phyloP scores from a whole-genome alignment of 2,329 filamentous ascomycete species.

The Fusarium napiforme region DNA sequence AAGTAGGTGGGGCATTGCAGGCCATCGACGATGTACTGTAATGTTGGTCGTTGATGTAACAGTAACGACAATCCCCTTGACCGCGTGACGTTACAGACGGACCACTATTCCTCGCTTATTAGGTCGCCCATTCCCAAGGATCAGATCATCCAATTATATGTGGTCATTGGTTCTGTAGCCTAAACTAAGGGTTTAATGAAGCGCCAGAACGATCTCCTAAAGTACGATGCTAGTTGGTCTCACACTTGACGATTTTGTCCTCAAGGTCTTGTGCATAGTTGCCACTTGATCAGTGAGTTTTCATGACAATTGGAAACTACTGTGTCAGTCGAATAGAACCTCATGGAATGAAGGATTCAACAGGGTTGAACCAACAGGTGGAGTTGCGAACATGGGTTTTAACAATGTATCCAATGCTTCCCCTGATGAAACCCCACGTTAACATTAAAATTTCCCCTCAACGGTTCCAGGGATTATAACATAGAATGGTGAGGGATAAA shows the following conservation, averaged over 20 bases:
- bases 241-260: no score
- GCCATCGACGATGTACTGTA: background rate
- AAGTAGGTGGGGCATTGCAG: background rate
- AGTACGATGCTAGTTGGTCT: no score
- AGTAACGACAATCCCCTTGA: background rate
- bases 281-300: background rate
- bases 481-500: background rate
- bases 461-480: no score
- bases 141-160: no score
- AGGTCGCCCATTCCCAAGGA: rapidly evolving
- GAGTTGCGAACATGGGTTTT: background rate
- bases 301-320: background rate
- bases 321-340: no score
- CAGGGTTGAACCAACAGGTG: background rate
- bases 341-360: background rate
- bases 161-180: background rate
- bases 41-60: background rate
- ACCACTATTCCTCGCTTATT: background rate
- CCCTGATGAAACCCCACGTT: background rate
- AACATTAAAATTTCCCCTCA: background rate
- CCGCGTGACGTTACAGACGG: background rate
- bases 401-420: background rate
- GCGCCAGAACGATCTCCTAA: rapidly evolving
- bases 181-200: rapidly evolving
- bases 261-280: rapidly evolving